Conservation (phyloP, 2,329 filamentous ascomycete genomes). For the Coleophoma eucalyptorum region DNA sequence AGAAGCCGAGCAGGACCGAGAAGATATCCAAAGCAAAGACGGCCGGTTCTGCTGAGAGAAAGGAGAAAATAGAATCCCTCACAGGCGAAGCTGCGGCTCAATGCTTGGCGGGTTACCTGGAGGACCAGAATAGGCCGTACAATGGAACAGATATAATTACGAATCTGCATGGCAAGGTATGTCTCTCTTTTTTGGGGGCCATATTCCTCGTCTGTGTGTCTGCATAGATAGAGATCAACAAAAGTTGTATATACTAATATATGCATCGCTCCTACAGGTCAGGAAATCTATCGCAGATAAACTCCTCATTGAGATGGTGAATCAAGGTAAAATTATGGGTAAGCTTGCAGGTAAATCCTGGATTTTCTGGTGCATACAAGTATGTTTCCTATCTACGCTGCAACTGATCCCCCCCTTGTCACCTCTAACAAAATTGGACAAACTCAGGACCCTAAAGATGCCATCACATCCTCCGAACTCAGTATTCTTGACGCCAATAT, state of each 20-base stretch:
- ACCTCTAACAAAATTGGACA: not conserved
- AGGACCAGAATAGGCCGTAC: slow-evolving; percentile 34
- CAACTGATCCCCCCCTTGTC: not conserved
- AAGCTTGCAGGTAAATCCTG: slow-evolving; percentile 30
- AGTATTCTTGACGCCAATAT: slow-evolving; percentile 45
- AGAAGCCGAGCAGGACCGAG: slow-evolving; percentile 5
- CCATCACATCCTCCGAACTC: slow-evolving; percentile 42
- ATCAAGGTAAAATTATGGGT: slow-evolving; percentile 54
- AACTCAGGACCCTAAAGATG: slow-evolving; percentile 42
- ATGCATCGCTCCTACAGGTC: slow-evolving; percentile 11
- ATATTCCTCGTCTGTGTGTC: not conserved
- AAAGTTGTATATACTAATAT: not conserved
- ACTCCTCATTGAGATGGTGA: slow-evolving; percentile 58
- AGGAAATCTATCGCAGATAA: slow-evolving; percentile 51
- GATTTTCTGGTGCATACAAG: slow-evolving; percentile 29
- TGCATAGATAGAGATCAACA: not conserved
- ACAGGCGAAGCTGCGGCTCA: slow-evolving; percentile 27
- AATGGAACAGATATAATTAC: slow-evolving; percentile 50
- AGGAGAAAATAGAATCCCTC: slow-evolving; percentile 22
- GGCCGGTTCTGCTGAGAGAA: slow-evolving; percentile 9
- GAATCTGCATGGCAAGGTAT: slow-evolving; percentile 56
- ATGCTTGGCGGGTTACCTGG: slow-evolving; percentile 31
- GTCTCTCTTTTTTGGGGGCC: not conserved
- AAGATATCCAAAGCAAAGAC: slow-evolving; percentile 9
- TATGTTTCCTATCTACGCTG: slow-evolving; percentile 8